Percentiles rank a stretch among this genome's conserved stretches.
These are phyloP conservation scores for Cladorrhinum sp. DNA, from an alignment of 2,329 filamentous ascomycete species.

Conservation along the genomic window DNA sequence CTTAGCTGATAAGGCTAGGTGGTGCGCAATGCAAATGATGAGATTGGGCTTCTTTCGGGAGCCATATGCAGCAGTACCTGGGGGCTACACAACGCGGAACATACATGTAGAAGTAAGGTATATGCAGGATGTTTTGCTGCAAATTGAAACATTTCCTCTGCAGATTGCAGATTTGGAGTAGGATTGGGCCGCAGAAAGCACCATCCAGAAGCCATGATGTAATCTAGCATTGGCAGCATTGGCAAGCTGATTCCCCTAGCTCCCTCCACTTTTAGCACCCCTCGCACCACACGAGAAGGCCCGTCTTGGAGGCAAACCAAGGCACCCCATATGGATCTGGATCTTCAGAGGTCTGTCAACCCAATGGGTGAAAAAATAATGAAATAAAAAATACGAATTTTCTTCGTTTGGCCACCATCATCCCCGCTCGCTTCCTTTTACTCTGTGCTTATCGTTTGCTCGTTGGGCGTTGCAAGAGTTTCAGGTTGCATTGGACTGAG, in stretches of 20 bases:
- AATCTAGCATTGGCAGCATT: conserved; percentile 21
- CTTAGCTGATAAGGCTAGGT: not conserved
- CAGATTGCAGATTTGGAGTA: conserved; percentile 1
- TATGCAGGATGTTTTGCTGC: too few species aligned
- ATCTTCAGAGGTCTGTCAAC: not conserved
- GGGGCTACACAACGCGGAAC: not conserved
- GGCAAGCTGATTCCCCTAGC: conserved; percentile 8
- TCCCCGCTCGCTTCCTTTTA: not conserved
- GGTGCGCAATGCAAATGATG: not conserved
- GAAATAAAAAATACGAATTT: not conserved
- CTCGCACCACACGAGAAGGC: not conserved
- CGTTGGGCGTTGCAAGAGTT: not conserved
- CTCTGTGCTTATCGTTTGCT: not conserved
- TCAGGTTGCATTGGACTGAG: not conserved
- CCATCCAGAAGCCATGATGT: conserved; percentile 23
- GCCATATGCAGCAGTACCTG: not conserved
- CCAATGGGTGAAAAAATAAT: not conserved
- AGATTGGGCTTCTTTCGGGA: not conserved
- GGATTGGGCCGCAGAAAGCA: conserved; percentile 8
- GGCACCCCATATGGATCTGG: conserved; percentile 23
- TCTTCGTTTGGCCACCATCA: not conserved
- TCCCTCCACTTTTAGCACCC: not conserved
- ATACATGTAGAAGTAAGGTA: not conserved
- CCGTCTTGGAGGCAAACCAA: conserved; percentile 6
- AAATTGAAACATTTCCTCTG: not conserved